Evolutionary conservation across 1,284 basidiomycete genomes (phyloP).

Genomic region (Golubevia sp.): DNA sequence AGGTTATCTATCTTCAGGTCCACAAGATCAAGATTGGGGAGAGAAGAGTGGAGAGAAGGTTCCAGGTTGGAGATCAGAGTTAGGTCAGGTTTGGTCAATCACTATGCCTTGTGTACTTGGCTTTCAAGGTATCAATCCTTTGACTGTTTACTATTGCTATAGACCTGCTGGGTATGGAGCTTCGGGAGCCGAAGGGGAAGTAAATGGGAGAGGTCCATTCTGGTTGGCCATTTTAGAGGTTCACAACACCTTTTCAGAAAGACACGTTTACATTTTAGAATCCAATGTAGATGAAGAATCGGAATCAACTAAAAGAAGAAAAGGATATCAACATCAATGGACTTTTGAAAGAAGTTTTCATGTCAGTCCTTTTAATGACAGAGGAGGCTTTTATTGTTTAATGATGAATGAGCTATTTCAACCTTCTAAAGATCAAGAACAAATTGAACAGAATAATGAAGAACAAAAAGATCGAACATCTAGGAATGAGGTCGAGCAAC

Average conservation of each 20-base stretch:
- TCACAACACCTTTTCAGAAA: conserved; percentile 78
- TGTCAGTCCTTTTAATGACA: conserved; percentile 80
- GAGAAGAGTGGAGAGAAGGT: conserved; percentile 63
- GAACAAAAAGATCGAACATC: no score
- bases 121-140: conserved; percentile 75
- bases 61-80: conserved; percentile 14
- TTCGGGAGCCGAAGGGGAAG: neutral
- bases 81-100: conserved; percentile 34
- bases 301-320: conserved; percentile 14
- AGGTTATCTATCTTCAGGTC: conserved; percentile 16
- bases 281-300: conserved; percentile 65
- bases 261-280: conserved; percentile 68
- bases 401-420: conserved; percentile 32
- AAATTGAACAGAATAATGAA: no score
- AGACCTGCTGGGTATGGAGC: conserved; percentile 9
- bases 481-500: neutral
- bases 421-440: no score
- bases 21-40: conserved; percentile 63
- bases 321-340: conserved; percentile 71
- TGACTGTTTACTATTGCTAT: conserved; percentile 76
- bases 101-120: conserved; percentile 76
- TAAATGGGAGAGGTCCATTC: conserved; percentile 17
- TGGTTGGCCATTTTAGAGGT: conserved; percentile 73
- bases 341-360: conserved; percentile 75
- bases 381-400: conserved; percentile 71